phyloP scores from a whole-genome alignment of 768 basidiomycete genomes.

The Leucocoprinus birnbaumii region DNA sequence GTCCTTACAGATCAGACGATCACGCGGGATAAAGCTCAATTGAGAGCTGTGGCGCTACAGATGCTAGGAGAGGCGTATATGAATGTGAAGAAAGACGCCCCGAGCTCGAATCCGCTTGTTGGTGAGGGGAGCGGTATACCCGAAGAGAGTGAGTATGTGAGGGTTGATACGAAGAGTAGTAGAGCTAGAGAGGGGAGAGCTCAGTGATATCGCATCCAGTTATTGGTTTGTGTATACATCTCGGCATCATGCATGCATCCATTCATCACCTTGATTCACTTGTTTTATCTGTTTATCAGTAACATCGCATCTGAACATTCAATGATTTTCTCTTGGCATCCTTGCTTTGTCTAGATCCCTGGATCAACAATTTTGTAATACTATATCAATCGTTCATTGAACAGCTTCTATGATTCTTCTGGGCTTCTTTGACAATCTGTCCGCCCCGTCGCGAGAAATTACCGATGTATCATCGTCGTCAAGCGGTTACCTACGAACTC shows the following conservation, averaged over 20 bases:
- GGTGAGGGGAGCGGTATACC: slow-evolving; percentile 17
- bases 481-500: too few relatives aligned
- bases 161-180: slow-evolving; percentile 72
- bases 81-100: slow-evolving; percentile 61
- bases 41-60: slow-evolving; percentile 80
- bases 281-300: neutral
- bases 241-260: too few relatives aligned
- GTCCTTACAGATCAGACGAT: slow-evolving; percentile 60
- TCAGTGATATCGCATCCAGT: neutral
- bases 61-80: slow-evolving; percentile 82
- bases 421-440: too few relatives aligned
- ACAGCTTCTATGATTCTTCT: too few relatives aligned
- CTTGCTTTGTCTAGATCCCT: neutral
- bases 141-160: slow-evolving; percentile 80
- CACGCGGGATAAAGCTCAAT: slow-evolving; percentile 53
- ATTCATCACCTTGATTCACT: neutral
- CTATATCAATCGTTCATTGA: too few relatives aligned
- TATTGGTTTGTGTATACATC: too few relatives aligned
- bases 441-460: neutral
- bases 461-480: slow-evolving; percentile 1
- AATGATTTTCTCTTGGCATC: too few relatives aligned
- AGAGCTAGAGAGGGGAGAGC: slow-evolving; percentile 32
- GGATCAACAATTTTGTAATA: too few relatives aligned
- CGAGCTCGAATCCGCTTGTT: slow-evolving; percentile 12
- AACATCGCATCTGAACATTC: neutral